Percentiles rank a stretch among this genome's conserved stretches.
Conservation (phyloP, 148 eudicot genomes). For the Linanthus parryae region DNA sequence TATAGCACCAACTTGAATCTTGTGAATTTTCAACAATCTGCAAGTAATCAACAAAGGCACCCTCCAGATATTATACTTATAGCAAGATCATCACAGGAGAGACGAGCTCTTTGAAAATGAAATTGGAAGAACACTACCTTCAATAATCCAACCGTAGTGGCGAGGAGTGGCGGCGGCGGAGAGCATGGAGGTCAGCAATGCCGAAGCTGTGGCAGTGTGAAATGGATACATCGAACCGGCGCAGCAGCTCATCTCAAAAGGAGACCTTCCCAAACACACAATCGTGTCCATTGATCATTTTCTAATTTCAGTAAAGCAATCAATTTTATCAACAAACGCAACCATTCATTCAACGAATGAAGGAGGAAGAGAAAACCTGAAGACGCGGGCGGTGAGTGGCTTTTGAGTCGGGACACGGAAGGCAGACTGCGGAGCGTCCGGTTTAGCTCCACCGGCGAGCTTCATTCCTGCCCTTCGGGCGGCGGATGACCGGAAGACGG, state of each 20-base stretch:
- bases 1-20: too few species aligned
- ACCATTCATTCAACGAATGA: not conserved
- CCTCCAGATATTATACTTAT: too few species aligned
- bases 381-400: slow-evolving; percentile 41
- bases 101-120: too few species aligned
- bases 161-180: slow-evolving; percentile 48
- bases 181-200: slow-evolving; percentile 75
- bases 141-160: slow-evolving; percentile 52
- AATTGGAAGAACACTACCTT: slow-evolving; percentile 34
- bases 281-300: too few species aligned
- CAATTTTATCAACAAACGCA: not conserved
- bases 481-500: slow-evolving; percentile 41
- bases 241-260: slow-evolving; percentile 62
- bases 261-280: slow-evolving; percentile 48
- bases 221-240: slow-evolving; percentile 64
- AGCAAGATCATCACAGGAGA: too few species aligned
- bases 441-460: slow-evolving; percentile 35
- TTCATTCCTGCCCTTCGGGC: slow-evolving; percentile 21
- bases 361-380: slow-evolving; percentile 33
- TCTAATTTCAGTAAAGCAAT: not conserved
- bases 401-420: slow-evolving; percentile 42
- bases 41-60: too few species aligned
- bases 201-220: slow-evolving; percentile 79
- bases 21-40: too few species aligned
- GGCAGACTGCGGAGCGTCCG: slow-evolving; percentile 33